Base-by-base conservation (phyloP, 2,329 filamentous ascomycete species). In the Helotiales sp. region DNA sequence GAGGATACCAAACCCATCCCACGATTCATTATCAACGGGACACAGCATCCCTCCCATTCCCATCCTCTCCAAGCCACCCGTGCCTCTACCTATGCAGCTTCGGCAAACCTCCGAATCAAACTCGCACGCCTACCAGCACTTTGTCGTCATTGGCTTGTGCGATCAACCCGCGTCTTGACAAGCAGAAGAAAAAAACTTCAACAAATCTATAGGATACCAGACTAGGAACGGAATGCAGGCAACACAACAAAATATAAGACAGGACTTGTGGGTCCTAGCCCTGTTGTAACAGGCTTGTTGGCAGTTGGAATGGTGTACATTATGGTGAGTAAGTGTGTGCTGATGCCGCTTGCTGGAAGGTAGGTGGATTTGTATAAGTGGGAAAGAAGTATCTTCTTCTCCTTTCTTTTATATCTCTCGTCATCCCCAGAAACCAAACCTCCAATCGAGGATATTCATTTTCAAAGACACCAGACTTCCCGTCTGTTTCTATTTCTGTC, bases 31-130 rank as follows among this genome's bases (percentile, higher is more conserved):
- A n/a, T n/a, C n/a, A n/a, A n/a, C n/a, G n/a, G n/a, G n/a, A n/a
- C n/a, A 34, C 54, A 34, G 54, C 32, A 57, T 37, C 30, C 30
- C 24, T 7, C 32, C 2, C 20, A 57, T 40, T 32, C 15, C 1
- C 13, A 28, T 6, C 40, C 17, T 20, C 5, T 30, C 37, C 26
- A 30, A 50, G 54, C 52, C 28, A 40, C 20, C n/a, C 54, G n/a
- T 17, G n/a, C n/a, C n/a, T n/a, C n/a, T n/a, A n/a, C n/a, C n/a
- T n/a, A 4, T 32, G 54, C 30, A 24, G n/a, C 30, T 22, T 57
- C 54, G 54, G 54, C 54, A 57, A 57, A 57, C 20, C 30, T 40
- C 32, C 30, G 32, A 24, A 57, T 57, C 32, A 24, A 37, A 26
- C 10, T 37, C 30, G 54, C 54, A 57, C 54, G 54, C 54, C 32